Percentiles rank a stretch among this genome's conserved stretches.
Conservation (phyloP, 2,329 filamentous ascomycete genomes). For the Beauveria rudraprayagi region DNA sequence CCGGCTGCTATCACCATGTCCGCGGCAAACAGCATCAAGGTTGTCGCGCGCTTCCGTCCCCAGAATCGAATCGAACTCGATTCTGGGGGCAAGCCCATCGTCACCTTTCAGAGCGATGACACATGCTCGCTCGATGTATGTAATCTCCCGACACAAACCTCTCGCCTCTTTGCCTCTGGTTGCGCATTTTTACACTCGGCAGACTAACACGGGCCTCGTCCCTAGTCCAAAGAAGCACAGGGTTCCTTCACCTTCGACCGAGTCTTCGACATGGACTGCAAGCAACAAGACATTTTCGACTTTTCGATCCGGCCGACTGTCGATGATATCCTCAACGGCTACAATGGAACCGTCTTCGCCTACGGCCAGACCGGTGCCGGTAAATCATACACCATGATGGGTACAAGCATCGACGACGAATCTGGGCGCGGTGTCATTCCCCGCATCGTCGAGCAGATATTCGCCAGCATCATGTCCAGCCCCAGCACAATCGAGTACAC, state of each 20-base stretch:
- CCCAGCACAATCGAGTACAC: slow-evolving; percentile 95
- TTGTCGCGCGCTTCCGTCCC: slow-evolving; percentile 94
- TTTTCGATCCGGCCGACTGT: slow-evolving; percentile 95
- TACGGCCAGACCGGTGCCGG: slow-evolving; percentile 97
- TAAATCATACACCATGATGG: slow-evolving; percentile 94
- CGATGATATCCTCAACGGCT: slow-evolving; percentile 96
- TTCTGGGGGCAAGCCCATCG: slow-evolving; percentile 85
- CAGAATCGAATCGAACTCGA: slow-evolving; percentile 92
- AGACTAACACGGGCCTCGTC: neutral
- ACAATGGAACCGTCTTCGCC: slow-evolving; percentile 98
- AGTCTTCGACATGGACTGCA: slow-evolving; percentile 89
- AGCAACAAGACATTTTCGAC: slow-evolving; percentile 91
- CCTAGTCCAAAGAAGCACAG: slow-evolving; percentile 70
- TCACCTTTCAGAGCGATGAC: slow-evolving; percentile 79
- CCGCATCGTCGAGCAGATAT: slow-evolving; percentile 95
- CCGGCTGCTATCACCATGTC: slow-evolving; percentile 38
- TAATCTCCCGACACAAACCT: slow-evolving; percentile 15
- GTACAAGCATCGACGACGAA: slow-evolving; percentile 79
- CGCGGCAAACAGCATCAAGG: slow-evolving; percentile 63
- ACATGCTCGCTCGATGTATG: slow-evolving; percentile 79
- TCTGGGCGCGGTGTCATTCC: slow-evolving; percentile 89
- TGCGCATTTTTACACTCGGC: neutral
- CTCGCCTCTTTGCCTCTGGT: neutral
- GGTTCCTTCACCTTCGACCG: slow-evolving; percentile 94
- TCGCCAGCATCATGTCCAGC: slow-evolving; percentile 86